phyloP scores from a whole-genome alignment of 495 filamentous ascomycete species.

The Choiromyces venosus region DNA sequence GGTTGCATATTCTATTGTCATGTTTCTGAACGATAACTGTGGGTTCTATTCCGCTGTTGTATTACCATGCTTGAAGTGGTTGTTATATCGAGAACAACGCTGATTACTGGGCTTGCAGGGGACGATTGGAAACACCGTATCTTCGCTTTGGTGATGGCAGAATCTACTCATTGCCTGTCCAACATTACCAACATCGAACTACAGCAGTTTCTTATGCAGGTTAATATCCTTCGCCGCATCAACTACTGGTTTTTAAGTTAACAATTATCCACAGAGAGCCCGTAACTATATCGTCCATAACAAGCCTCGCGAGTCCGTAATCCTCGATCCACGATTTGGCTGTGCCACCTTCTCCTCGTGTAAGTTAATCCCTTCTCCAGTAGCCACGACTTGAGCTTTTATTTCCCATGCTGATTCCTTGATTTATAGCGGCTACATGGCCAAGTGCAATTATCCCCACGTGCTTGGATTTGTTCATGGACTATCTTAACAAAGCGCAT shows the following conservation, averaged over 20 bases:
- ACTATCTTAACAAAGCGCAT: constrained; percentile 25
- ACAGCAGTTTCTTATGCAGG: constrained; percentile 26
- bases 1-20: constrained; percentile 26
- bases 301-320: constrained; percentile 23
- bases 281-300: constrained; percentile 31
- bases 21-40: constrained; percentile 32
- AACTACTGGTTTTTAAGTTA: not conserved
- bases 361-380: constrained; percentile 3
- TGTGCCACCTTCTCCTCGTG: constrained; percentile 37
- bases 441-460: constrained; percentile 27
- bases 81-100: not conserved
- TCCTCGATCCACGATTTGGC: constrained; percentile 33
- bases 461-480: constrained; percentile 21
- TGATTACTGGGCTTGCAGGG: constrained; percentile 20
- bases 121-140: constrained; percentile 27
- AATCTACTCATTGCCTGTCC: constrained; percentile 30
- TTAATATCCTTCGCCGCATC: not conserved
- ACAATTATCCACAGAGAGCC: constrained; percentile 22
- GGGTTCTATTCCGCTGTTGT: constrained; percentile 4
- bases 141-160: constrained; percentile 31
- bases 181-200: constrained; percentile 24
- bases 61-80: not conserved
- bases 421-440: constrained; percentile 20
- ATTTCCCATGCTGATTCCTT: not conserved
- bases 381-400: not conserved